phyloP scores from a whole-genome alignment of 805 yeast genomes.

The Ogataea henricii region DNA sequence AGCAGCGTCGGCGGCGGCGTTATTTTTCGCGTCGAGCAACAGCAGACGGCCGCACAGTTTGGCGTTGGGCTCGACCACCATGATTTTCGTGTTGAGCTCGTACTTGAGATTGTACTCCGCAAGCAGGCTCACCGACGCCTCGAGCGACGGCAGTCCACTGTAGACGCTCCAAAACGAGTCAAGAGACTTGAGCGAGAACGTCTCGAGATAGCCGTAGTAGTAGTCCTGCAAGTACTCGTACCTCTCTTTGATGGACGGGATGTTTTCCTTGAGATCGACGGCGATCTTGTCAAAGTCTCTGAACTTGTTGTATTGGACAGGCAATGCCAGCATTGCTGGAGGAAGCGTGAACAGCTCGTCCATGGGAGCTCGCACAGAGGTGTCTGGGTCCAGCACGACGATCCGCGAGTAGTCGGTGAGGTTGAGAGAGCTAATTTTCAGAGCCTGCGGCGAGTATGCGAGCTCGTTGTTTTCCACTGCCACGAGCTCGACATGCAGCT shows the following conservation, averaged over 20 bases:
- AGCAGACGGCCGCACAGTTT: slow-evolving; percentile 25
- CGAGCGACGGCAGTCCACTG: slow-evolving; percentile 40
- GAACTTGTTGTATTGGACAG: slow-evolving; percentile 44
- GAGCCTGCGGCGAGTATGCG: slow-evolving; percentile 53
- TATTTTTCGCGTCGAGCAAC: slow-evolving; percentile 27
- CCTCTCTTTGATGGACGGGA: slow-evolving; percentile 25
- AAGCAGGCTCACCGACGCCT: slow-evolving; percentile 19
- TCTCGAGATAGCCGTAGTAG: slow-evolving; percentile 18
- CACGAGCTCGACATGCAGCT: slow-evolving; percentile 32
- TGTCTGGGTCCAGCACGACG: slow-evolving; percentile 61
- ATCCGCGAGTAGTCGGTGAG: slow-evolving; percentile 52
- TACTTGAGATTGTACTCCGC: slow-evolving; percentile 13
- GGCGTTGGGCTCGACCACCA: slow-evolving; percentile 57
- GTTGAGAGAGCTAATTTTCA: slow-evolving; percentile 56
- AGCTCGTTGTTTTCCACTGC: slow-evolving; percentile 30
- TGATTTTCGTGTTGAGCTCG: slow-evolving; percentile 47
- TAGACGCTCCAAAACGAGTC: slow-evolving; percentile 30
- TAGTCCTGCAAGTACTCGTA: slow-evolving; percentile 21
- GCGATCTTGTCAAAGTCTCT: slow-evolving; percentile 25
- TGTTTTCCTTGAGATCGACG: slow-evolving; percentile 12
- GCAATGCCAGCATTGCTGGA: slow-evolving; percentile 46
- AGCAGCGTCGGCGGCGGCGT: no score
- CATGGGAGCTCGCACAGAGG: slow-evolving; percentile 40
- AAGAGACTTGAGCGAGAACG: slow-evolving; percentile 10
- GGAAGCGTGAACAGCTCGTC: slow-evolving; percentile 58